Base-by-base conservation (phyloP, 768 basidiomycete species). In the Favolaschia claudopus region DNA sequence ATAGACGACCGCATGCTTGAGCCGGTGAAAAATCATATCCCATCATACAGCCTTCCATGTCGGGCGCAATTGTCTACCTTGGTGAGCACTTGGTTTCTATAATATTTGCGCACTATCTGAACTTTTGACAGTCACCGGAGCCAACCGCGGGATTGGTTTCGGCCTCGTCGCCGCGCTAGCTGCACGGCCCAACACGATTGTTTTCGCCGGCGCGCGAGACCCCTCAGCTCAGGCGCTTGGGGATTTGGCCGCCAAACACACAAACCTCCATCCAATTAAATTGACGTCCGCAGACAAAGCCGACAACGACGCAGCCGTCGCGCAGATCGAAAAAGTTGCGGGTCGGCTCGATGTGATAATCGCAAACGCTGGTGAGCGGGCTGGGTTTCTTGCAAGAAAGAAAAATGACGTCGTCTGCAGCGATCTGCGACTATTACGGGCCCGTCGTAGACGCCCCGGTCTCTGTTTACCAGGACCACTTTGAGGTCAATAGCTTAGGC, bases 131-230 rank as follows among this genome's bases (percentile, higher is more conserved):
- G n/a, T n/a, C n/a, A n/a, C n/a, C n/a, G n/a, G n/a, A n/a, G 46
- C 48, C 5, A 49, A 49, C 48, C 48, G 48, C 10, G 48, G 48
- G 13, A 34, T 49, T 37, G 51, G 51, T 6, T 28, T 36, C n/a
- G 51, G 28, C 28, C 51, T 53, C 9, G 51, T 24, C 25, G 25
- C 24, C 22, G 27, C 17, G 13, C 37, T 53, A 2, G 51, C 51
- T 22, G 38, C 22, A 8, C 51, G 51, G 17, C 27, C 37, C n/a
- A 42, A 53, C 39, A 28, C 27, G 12, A 32, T 53, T 4, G 51
- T 53, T 28, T 53, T 53, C 19, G 51, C 51, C 28, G 51, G 38
- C 13, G 51, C 51, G 24, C 36, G 51, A 5, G 39, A 53, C 15
- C 51, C 51, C 28, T 27, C 51, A 9, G 38, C 37, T 5, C 17